Conservation (phyloP, 371 early-diverging fungal species). For the Mucor ambiguus region DNA sequence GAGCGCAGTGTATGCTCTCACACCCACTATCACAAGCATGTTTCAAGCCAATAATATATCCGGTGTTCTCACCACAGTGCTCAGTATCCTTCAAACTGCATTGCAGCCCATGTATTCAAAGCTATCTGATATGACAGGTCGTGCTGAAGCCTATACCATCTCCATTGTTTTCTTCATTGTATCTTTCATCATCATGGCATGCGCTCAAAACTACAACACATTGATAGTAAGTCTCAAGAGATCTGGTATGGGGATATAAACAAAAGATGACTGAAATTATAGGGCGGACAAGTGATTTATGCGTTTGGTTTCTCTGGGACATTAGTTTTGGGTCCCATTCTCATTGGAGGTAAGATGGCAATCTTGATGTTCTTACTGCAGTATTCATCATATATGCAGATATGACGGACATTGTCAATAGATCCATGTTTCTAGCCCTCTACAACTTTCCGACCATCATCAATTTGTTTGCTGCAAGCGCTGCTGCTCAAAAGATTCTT, state of each 20-base stretch:
- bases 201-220: slow-evolving; percentile 32
- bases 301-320: slow-evolving; percentile 47
- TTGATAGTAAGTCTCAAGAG: slow-evolving; percentile 26
- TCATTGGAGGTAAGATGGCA: slow-evolving; percentile 41
- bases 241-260: neutral
- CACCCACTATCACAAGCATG: slow-evolving; percentile 22
- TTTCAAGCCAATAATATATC: slow-evolving; percentile 28
- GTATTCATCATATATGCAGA: slow-evolving; percentile 10
- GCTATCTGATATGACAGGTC: slow-evolving; percentile 46
- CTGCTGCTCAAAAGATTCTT: slow-evolving; percentile 25
- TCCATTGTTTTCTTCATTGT: slow-evolving; percentile 42
- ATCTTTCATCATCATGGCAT: slow-evolving; percentile 40
- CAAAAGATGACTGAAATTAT: neutral
- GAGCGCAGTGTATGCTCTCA: slow-evolving; percentile 17
- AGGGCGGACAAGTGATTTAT: slow-evolving; percentile 46
- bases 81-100: slow-evolving; percentile 44
- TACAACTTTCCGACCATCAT: slow-evolving; percentile 44
- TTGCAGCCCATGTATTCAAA: slow-evolving; percentile 53
- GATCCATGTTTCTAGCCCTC: slow-evolving; percentile 32
- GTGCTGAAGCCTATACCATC: slow-evolving; percentile 39
- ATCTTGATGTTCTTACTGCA: neutral
- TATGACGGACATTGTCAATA: slow-evolving; percentile 25
- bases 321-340: slow-evolving; percentile 40
- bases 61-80: slow-evolving; percentile 37
- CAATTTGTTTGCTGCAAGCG: slow-evolving; percentile 33